phyloP scores from a whole-genome alignment of 306 rosid species.

The Glycyrrhiza uralensis region DNA sequence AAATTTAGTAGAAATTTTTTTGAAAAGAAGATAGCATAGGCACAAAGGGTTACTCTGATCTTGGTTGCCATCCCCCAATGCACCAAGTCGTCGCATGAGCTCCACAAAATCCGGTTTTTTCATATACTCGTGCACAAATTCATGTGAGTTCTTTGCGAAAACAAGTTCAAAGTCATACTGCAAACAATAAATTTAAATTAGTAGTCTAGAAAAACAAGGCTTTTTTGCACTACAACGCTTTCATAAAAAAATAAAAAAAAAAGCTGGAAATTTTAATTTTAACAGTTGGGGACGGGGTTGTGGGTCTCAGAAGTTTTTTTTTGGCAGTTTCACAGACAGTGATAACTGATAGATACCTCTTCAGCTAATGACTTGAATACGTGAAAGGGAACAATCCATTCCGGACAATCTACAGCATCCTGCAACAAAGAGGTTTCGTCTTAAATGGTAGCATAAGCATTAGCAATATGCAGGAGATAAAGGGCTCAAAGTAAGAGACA shows the following conservation, averaged over 20 bases:
- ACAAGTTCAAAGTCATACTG: constrained; percentile 90
- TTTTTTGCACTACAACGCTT: neutral
- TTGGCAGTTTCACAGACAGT: neutral
- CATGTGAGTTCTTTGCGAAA: constrained; percentile 78
- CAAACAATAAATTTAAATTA: constrained; percentile 15
- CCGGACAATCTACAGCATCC: constrained; percentile 99
- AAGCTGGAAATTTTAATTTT: neutral
- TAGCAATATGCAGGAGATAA: neutral
- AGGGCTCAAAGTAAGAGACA: neutral
- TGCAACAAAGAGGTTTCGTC: constrained; percentile 29
- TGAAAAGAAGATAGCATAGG: neutral
- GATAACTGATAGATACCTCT: constrained; percentile 63
- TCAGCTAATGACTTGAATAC: constrained; percentile 81
- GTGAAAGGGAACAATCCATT: constrained; percentile 90
- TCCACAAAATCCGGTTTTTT: constrained; percentile 74
- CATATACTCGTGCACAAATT: constrained; percentile 80
- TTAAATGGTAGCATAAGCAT: neutral
- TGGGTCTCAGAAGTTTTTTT: neutral
- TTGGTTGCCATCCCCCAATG: constrained; percentile 94
- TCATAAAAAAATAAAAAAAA: neutral
- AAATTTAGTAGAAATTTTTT: neutral
- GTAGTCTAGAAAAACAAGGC: neutral
- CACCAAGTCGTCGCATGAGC: constrained; percentile 92
- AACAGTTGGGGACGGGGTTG: neutral
- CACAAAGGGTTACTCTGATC: constrained; percentile 58